These are phyloP conservation scores for Claviceps humidiphila DNA, from an alignment of 2,329 filamentous ascomycete species.

Conservation along the genomic window DNA sequence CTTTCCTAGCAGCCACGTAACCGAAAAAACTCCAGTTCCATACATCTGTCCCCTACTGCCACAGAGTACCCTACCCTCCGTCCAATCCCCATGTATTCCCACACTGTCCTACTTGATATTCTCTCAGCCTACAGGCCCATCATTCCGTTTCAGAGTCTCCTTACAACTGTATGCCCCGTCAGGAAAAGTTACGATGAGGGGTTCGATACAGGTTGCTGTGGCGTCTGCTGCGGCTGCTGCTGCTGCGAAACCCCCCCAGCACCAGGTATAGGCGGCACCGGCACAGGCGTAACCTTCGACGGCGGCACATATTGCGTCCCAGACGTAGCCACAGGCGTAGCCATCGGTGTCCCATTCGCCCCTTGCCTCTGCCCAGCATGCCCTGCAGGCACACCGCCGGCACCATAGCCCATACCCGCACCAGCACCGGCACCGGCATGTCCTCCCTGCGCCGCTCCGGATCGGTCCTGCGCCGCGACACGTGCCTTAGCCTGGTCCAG, in stretches of 20 bases:
- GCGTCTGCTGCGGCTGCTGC: constrained; percentile 8
- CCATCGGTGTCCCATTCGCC: constrained; percentile 21
- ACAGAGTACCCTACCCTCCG: too few relatives aligned
- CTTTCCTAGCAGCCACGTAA: too few relatives aligned
- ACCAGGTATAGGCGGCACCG: constrained; percentile 28
- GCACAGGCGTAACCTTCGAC: constrained; percentile 31
- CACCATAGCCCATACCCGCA: constrained; percentile 16
- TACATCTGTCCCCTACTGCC: too few relatives aligned
- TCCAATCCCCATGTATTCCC: too few relatives aligned
- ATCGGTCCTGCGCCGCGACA: constrained; percentile 31
- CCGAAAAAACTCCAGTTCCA: too few relatives aligned
- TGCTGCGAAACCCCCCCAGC: constrained; percentile 15
- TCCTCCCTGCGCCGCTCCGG: constrained; percentile 19
- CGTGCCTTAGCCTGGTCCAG: constrained; percentile 38
- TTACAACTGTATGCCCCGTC: neutral
- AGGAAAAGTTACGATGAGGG: neutral
- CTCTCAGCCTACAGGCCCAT: neutral
- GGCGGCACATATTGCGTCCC: constrained; percentile 19
- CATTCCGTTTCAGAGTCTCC: neutral
- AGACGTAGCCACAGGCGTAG: constrained; percentile 12
- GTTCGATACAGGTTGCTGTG: constrained; percentile 1
- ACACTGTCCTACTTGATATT: too few relatives aligned
- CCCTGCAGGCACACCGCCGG: constrained; percentile 16
- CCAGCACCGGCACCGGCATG: neutral
- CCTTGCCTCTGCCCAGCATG: constrained; percentile 17